Base-by-base conservation (phyloP, 2,329 filamentous ascomycete genomes). In the Fusarium bactridioides region DNA sequence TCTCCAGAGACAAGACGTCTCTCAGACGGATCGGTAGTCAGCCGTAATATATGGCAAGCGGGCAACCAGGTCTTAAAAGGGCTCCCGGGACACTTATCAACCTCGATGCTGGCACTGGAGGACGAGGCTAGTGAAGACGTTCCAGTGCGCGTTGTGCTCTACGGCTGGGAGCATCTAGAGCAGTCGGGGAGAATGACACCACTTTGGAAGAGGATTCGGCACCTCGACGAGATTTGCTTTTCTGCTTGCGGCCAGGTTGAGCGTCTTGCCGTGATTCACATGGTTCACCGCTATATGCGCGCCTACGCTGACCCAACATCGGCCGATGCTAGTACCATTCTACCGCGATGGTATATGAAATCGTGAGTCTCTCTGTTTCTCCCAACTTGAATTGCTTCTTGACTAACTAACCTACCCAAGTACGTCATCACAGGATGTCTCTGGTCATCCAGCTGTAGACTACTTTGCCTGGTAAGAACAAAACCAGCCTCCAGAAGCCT, bases 241-340 rank as follows among this genome's bases (percentile, higher is more conserved):
- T 50, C 47, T 50, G 27, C 21, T 19, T 50, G 47, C 8, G 27
- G 47, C 27, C 47, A 50, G 27, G 47, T 50, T 23, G 47, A 50
- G 27, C 47, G 47, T 13, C 47, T 50, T 33, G 47, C 47, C 8
- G 47, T 50, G 47, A 50, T 50, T 31, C 47, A 50, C 27, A 50
- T 50, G 47, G 27, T 50, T 31, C 47, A 50, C 8, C 21, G 47
- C 21, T 50, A 31, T 8, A 50, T 50, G 47, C 47, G 47, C 10
- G 47, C 47, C 27, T 50, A 50, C 5, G 27, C 47, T 19, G 21
- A 50, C 21, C 47, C 47, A 50, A 31, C 21, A 31, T 50, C 21
- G 29, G 10, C 47, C 27, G 23, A 50, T 16, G 16, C 10, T 18
- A 18, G 21, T n/a, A 9, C 47, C 10, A 50, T 50, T 23, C 11